These are phyloP conservation scores for Lachnellula occidentalis DNA, from an alignment of 2,329 filamentous ascomycete genomes.

Conservation along the genomic window DNA sequence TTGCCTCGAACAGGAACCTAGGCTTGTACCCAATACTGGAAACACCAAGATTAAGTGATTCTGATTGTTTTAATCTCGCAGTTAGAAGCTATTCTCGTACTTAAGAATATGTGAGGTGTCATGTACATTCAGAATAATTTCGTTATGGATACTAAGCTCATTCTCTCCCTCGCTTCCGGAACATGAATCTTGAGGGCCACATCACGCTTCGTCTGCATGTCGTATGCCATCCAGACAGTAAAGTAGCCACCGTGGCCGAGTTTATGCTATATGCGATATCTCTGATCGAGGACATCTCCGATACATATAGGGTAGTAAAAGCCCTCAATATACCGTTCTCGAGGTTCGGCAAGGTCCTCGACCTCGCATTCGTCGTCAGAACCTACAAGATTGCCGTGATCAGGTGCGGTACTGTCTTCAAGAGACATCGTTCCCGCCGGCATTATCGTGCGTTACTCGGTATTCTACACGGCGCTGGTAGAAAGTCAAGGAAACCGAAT, in stretches of 20 bases:
- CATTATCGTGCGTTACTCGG: too few relatives aligned
- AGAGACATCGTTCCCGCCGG: background rate
- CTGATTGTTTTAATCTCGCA: background rate
- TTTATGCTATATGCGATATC: conserved; percentile 41
- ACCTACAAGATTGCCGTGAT: too few relatives aligned
- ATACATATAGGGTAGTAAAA: conserved; percentile 28
- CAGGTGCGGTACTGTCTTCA: too few relatives aligned
- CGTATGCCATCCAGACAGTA: conserved; percentile 41
- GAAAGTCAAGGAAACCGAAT: too few relatives aligned
- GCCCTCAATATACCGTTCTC: background rate
- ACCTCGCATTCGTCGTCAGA: too few relatives aligned
- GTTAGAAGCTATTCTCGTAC: conserved; percentile 5
- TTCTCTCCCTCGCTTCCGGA: conserved; percentile 6
- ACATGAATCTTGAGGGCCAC: conserved; percentile 15
- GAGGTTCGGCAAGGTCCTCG: background rate
- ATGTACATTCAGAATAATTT: conserved; percentile 7
- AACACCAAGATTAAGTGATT: conserved; percentile 10
- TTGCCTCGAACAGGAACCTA: background rate
- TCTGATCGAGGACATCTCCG: conserved; percentile 36
- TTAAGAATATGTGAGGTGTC: conserved; percentile 9
- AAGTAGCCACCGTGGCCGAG: conserved; percentile 40
- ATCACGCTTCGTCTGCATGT: conserved; percentile 14
- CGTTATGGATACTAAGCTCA: conserved; percentile 10
- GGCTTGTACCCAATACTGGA: conserved; percentile 8
- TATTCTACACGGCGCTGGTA: too few relatives aligned